Evolutionary conservation across 106 monocot genomes (phyloP).

Genomic region (Dioscorea zingiberensis): DNA sequence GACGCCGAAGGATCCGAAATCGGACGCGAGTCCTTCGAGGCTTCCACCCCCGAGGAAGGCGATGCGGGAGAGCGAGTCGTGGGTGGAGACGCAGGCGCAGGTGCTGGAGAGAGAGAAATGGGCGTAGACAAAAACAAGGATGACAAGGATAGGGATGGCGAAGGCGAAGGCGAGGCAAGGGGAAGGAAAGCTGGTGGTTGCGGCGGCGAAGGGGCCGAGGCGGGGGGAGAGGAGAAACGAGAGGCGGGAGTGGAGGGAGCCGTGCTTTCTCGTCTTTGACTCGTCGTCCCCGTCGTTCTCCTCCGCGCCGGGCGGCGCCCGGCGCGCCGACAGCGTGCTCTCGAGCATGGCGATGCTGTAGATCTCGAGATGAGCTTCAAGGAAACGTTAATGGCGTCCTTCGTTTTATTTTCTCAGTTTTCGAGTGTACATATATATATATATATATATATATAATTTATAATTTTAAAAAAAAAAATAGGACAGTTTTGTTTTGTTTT

Average conservation of each 20-base stretch:
- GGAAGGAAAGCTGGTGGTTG: background rate
- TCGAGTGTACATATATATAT: too few species aligned
- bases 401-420: too few species aligned
- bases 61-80: conserved; percentile 28
- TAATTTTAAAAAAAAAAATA: too few species aligned
- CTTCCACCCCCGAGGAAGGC: conserved; percentile 17
- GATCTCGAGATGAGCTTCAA: too few species aligned
- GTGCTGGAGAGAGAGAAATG: conserved; percentile 21
- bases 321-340: conserved; percentile 50
- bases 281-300: conserved; percentile 38
- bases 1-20: conserved; percentile 92
- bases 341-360: conserved; percentile 27
- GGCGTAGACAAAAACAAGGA: conserved; percentile 4
- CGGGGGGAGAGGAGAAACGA: background rate
- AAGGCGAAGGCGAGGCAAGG: conserved; percentile 15
- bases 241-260: conserved; percentile 21
- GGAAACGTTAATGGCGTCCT: too few species aligned
- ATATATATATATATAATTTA: too few species aligned
- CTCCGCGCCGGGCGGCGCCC: conserved; percentile 17
- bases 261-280: conserved; percentile 56
- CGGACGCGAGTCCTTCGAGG: conserved; percentile 67
- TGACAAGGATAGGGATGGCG: conserved; percentile 22
- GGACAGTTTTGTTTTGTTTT: too few species aligned
- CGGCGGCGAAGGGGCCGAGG: conserved; percentile 1
- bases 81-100: conserved; percentile 28